Percentiles rank a stretch among this genome's conserved stretches.
Evolutionary conservation across 1,139 yeast species (phyloP).

Genomic region (Debaryomycetaceae sp.): DNA sequence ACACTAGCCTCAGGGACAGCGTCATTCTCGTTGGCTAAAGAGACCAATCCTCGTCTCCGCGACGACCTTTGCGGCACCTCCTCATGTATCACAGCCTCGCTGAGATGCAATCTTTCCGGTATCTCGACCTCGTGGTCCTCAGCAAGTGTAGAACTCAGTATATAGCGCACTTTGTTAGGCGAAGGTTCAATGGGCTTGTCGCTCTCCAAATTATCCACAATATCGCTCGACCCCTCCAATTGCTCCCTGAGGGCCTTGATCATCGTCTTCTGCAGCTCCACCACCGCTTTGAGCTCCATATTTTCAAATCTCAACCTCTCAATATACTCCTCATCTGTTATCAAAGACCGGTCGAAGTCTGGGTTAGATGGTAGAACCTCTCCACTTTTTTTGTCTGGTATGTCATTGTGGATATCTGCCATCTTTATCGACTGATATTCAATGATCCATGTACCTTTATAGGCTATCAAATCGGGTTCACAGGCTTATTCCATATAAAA

Average conservation of each 20-base stretch:
- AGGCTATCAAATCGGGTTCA: not conserved
- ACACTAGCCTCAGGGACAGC: not conserved
- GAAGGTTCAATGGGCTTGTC: not conserved
- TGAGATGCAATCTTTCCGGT: not conserved
- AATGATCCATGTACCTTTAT: not conserved
- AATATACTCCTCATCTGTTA: slow-evolving; percentile 31
- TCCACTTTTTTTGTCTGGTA: not conserved
- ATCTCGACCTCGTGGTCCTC: not conserved
- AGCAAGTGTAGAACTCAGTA: not conserved
- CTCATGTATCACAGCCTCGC: not conserved
- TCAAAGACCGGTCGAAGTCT: slow-evolving; percentile 27
- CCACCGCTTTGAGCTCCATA: slow-evolving; percentile 21
- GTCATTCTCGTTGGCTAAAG: not conserved
- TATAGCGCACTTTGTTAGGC: not conserved
- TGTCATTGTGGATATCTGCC: not conserved
- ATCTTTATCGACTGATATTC: not conserved
- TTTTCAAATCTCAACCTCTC: slow-evolving; percentile 37
- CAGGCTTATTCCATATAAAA: not conserved
- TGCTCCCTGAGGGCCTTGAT: slow-evolving; percentile 4
- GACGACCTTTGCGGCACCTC: slow-evolving; percentile 14
- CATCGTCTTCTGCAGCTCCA: not conserved
- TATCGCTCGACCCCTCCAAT: not conserved
- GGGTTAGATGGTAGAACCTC: slow-evolving; percentile 37
- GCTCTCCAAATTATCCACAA: not conserved
- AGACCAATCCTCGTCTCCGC: slow-evolving; percentile 8